Conservation (phyloP, 495 filamentous ascomycete genomes). For the Platismatia glauca region DNA sequence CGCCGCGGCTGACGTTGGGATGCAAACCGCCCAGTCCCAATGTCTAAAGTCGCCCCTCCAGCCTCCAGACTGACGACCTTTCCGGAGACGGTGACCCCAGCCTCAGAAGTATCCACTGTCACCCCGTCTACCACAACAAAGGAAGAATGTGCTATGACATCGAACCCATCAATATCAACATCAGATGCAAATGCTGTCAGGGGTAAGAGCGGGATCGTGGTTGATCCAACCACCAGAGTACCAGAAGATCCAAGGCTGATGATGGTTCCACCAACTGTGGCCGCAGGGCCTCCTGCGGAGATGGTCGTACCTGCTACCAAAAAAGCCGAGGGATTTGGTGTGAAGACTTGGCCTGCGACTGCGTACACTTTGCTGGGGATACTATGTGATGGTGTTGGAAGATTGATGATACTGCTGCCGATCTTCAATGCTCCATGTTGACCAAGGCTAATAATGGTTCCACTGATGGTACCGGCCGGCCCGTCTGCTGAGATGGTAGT, state of each 20-base stretch:
- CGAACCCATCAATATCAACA: background rate
- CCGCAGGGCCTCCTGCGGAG: constrained; percentile 7
- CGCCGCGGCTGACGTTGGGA: background rate
- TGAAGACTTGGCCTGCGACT: background rate
- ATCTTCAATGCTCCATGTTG: background rate
- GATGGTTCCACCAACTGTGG: too few relatives aligned
- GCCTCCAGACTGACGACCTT: background rate
- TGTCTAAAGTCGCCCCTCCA: background rate
- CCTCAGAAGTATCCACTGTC: background rate
- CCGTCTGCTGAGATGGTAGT: too few relatives aligned
- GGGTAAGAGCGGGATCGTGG: background rate
- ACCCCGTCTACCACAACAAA: constrained; percentile 2
- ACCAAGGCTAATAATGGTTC: background rate
- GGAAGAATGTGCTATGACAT: background rate
- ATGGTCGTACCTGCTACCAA: constrained; percentile 1
- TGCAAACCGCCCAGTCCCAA: background rate
- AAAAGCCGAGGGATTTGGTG: background rate
- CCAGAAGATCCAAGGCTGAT: constrained; percentile 1
- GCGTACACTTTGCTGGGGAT: background rate
- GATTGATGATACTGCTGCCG: background rate
- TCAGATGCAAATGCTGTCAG: background rate
- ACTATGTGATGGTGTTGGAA: too few relatives aligned
- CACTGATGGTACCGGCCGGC: too few relatives aligned
- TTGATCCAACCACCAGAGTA: background rate
- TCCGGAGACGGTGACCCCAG: background rate